Evolutionary conservation across 179 eudicot species (phyloP).

Genomic region (Silene coronaria): DNA sequence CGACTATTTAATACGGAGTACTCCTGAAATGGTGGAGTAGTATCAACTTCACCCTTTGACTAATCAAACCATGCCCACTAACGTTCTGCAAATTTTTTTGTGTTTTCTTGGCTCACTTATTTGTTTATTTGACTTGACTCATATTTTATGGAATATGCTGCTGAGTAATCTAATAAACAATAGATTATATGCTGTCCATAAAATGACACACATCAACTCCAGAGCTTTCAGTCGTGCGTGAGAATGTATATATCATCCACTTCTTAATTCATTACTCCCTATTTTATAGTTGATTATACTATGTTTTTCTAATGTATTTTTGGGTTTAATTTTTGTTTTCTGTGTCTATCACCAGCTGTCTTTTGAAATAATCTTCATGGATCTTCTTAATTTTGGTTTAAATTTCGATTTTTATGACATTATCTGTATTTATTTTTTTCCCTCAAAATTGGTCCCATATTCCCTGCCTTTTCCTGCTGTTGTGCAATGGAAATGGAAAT

Average conservation of each 20-base stretch:
- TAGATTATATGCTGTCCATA: constrained; percentile 22
- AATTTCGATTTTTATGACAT: no score
- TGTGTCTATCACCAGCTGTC: constrained; percentile 23
- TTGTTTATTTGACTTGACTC: constrained; percentile 19
- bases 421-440: background rate
- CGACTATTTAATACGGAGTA: background rate
- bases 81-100: background rate
- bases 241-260: constrained; percentile 27
- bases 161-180: background rate
- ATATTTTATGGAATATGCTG: background rate
- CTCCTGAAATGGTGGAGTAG: background rate
- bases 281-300: no score
- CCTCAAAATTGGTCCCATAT: no score
- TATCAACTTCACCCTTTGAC: background rate
- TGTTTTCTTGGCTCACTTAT: constrained; percentile 11
- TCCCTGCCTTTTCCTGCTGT: background rate
- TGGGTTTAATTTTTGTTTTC: background rate
- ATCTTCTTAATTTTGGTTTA: no score
- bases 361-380: constrained; percentile 10
- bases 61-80: constrained; percentile 15
- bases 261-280: no score
- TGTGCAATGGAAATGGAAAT: constrained; percentile 15
- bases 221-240: constrained; percentile 21
- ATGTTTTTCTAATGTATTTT: background rate
- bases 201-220: constrained; percentile 30